Evolutionary conservation across 2,329 filamentous ascomycete genomes (phyloP), one percentile per base, ranked within the genome.

Genomic region (Dichotomopilus funicola): DNA sequence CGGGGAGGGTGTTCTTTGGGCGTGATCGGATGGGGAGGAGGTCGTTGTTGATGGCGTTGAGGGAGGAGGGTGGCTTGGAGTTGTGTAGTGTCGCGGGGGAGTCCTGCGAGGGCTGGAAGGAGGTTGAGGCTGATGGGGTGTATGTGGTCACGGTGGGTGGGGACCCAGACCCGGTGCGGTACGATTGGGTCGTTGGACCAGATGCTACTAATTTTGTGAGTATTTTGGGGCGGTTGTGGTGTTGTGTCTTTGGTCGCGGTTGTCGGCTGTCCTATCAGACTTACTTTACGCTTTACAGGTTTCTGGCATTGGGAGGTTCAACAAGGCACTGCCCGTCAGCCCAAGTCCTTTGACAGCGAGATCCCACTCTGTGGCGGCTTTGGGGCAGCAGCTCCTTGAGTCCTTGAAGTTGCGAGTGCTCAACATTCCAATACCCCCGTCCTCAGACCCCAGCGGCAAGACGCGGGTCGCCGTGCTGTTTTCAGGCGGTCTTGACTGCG

Each of bases 401-500:
- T 88, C 89, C 4, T 71, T 95, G 6, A 75, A 75, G 54, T 67
- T 85, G 6, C 82, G 89, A 43, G 76, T 91, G 12, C 70, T 83
- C 7, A 76, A 83, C 43, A 81, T 95, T 5, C 88, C 88, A 0
- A 65, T 75, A 46, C 82, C 81, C 58, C 43, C 69, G 65, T 5
- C 11, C 5, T 27, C 38, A 11, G 34, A 55, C 55, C 31, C 38
- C 60, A 5, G 49, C 8, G 51, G 59, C 8, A 73, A 78, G 60
- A 75, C 80, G 13, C 79, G 79, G 53, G 70, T 96, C 11, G 91
- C 90, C 0, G 77, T 99, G 1, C 75, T 99, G 0, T 99, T 97
- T 69, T 99, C 94, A 0, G 94, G 94, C 2, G 94, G 94, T 0
- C 79, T 99, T 6, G 94, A 99, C 69, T 97, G 94, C 67, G 92